Evolutionary conservation across 345 rosid genomes (phyloP).

Genomic region (Punica granatum): DNA sequence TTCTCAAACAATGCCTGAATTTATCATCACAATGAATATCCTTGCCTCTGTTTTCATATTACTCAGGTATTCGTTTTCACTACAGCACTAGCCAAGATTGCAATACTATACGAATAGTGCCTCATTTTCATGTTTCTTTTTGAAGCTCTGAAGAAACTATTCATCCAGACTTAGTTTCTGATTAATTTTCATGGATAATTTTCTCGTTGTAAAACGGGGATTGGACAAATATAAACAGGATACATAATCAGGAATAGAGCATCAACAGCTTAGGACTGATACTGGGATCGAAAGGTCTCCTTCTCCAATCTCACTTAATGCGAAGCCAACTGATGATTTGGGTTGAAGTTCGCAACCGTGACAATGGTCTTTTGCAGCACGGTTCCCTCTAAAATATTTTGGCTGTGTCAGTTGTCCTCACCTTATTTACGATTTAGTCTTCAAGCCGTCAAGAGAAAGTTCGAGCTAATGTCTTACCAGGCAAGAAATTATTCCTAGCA

Average conservation of each 20-base stretch:
- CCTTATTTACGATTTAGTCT: not conserved
- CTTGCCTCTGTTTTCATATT: slow-evolving; percentile 16
- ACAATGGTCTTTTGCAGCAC: not conserved
- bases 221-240: not conserved
- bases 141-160: not conserved
- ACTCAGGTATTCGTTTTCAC: slow-evolving; percentile 2
- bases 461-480: not conserved
- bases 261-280: slow-evolving; percentile 50
- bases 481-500: not conserved
- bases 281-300: slow-evolving; percentile 72
- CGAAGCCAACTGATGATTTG: slow-evolving; percentile 34
- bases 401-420: not conserved
- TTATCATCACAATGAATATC: slow-evolving; percentile 65
- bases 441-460: not conserved
- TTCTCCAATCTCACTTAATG: slow-evolving; percentile 42
- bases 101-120: no score
- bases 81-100: slow-evolving; percentile 2
- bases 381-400: not conserved
- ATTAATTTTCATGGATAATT: not conserved
- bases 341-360: slow-evolving; percentile 8
- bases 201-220: not conserved
- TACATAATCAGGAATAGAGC: slow-evolving; percentile 62
- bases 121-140: not conserved
- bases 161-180: not conserved
- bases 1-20: slow-evolving; percentile 75